Conservation (phyloP, 2,329 filamentous ascomycete genomes). For the Fusarium mexicanum region DNA sequence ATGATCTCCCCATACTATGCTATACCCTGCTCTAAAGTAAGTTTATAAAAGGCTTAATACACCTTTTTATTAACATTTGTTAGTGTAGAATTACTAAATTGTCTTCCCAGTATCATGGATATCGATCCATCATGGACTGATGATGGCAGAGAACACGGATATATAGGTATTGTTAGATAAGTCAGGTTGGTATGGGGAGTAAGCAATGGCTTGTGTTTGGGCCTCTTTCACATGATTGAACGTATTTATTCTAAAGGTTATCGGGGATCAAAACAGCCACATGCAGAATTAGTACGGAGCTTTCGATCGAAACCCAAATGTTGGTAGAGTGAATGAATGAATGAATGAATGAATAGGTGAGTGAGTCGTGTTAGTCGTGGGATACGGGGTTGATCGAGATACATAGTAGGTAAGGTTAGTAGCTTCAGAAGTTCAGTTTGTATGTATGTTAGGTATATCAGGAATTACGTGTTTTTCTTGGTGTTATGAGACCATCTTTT, state of each 20-base stretch:
- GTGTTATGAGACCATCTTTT: not conserved
- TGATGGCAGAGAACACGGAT: not conserved
- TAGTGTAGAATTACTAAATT: not conserved
- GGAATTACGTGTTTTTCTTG: not conserved
- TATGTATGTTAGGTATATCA: not conserved
- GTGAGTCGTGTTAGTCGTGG: not conserved
- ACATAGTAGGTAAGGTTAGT: not conserved
- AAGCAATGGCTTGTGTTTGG: not conserved
- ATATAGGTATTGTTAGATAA: not conserved
- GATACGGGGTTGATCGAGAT: not conserved
- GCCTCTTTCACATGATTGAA: constrained; percentile 11
- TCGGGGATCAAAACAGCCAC: constrained; percentile 7
- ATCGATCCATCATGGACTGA: not conserved
- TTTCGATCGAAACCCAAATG: constrained; percentile 5
- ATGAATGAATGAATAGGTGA: not conserved
- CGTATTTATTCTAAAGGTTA: not conserved
- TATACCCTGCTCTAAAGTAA: not conserved
- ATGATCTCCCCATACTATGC: not conserved
- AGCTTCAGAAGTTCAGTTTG: not conserved
- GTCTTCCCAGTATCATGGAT: not conserved
- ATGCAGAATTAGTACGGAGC: not conserved
- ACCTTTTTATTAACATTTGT: not conserved
- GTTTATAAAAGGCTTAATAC: not conserved
- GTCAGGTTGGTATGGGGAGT: not conserved
- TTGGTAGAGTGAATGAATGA: not conserved